Evolutionary conservation across 306 rosid genomes (phyloP).

Genomic region (Quercus ilex): DNA sequence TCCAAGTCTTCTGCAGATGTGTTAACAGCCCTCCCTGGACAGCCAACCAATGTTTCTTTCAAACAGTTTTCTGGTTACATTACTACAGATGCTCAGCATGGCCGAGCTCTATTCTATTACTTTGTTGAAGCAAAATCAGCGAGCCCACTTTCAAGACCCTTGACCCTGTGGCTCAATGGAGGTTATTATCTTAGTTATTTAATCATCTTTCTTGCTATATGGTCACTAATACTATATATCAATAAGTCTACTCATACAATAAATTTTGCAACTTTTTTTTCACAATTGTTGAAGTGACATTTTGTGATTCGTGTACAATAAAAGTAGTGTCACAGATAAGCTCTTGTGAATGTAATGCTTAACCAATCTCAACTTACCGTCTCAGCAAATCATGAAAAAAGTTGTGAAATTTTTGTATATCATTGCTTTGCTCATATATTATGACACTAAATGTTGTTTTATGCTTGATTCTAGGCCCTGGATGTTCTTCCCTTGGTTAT

Average conservation of each 20-base stretch:
- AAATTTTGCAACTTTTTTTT: too few relatives aligned
- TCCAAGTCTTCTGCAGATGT: background rate
- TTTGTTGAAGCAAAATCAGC: background rate
- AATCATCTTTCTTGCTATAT: background rate
- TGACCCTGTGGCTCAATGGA: background rate
- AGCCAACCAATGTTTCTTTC: background rate
- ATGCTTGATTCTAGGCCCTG: background rate
- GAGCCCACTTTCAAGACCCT: background rate
- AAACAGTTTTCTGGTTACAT: slow-evolving; percentile 1
- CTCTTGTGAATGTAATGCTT: too few relatives aligned
- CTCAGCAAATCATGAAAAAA: too few relatives aligned
- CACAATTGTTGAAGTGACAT: too few relatives aligned
- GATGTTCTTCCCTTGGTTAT: background rate
- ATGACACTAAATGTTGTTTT: background rate
- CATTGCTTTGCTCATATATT: too few relatives aligned
- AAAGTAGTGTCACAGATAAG: too few relatives aligned
- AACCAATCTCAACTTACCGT: too few relatives aligned
- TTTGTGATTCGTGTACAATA: too few relatives aligned
- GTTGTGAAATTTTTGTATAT: background rate
- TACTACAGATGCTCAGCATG: background rate
- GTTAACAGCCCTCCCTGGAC: background rate
- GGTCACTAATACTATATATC: background rate
- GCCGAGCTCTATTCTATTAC: slow-evolving; percentile 2
- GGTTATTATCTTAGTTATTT: background rate
- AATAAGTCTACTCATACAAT: too few relatives aligned